Evolutionary conservation across 495 filamentous ascomycete genomes (phyloP).

Genomic region (Lasiosphaeriaceae sp.): DNA sequence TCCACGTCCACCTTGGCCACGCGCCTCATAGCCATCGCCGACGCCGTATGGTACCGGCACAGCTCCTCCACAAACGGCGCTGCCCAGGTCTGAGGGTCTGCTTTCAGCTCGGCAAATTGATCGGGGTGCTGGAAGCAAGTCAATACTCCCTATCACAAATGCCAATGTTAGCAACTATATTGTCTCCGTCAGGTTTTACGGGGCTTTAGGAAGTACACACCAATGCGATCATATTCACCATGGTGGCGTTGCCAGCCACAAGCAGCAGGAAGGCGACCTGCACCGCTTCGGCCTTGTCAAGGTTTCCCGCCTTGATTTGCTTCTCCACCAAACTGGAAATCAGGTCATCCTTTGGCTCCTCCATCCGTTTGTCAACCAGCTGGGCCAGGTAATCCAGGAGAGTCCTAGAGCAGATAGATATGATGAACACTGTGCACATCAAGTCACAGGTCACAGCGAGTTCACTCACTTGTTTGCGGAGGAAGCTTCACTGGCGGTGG

Average conservation of each 20-base stretch:
- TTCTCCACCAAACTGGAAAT: conserved; percentile 39
- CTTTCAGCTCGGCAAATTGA: conserved; percentile 35
- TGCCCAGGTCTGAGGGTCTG: conserved; percentile 26
- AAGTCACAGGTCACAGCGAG: background rate
- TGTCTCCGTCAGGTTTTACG: too few species aligned
- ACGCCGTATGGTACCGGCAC: conserved; percentile 42
- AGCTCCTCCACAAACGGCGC: conserved; percentile 41
- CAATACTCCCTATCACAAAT: conserved; percentile 31
- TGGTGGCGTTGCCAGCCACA: conserved; percentile 46
- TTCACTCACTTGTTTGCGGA: conserved; percentile 29
- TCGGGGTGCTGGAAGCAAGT: conserved; percentile 36
- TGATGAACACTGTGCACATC: background rate
- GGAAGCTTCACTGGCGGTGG: conserved; percentile 38
- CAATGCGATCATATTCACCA: conserved; percentile 47
- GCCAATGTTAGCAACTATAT: background rate
- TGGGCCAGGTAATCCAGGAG: conserved; percentile 36
- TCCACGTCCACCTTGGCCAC: conserved; percentile 43
- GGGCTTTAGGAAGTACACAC: conserved; percentile 11
- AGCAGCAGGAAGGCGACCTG: conserved; percentile 45
- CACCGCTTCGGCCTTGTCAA: conserved; percentile 35
- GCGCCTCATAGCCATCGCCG: conserved; percentile 39
- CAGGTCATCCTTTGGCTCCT: conserved; percentile 37
- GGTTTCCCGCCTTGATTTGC: conserved; percentile 35
- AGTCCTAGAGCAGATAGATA: conserved; percentile 15
- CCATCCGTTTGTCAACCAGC: conserved; percentile 34